phyloP scores from a whole-genome alignment of 495 filamentous ascomycete species.

The Clohesyomyces aquaticus region DNA sequence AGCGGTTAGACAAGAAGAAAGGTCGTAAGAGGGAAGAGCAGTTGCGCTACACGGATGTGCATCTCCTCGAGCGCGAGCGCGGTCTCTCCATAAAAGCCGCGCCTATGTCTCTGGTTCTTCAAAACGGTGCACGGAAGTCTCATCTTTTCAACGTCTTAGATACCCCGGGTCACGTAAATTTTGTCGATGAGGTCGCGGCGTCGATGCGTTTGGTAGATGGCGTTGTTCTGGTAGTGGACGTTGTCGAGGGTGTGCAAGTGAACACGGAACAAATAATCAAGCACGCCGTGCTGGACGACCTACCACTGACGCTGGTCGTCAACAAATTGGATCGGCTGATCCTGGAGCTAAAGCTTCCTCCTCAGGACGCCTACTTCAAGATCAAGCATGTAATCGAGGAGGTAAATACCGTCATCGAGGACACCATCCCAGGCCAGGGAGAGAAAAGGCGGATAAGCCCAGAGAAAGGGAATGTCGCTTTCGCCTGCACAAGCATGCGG shows the following conservation, averaged over 20 bases:
- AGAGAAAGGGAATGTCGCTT: conserved; percentile 95
- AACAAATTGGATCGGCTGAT: conserved; percentile 98
- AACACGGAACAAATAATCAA: conserved; percentile 97
- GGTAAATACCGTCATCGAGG: conserved; percentile 94
- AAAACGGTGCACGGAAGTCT: conserved; percentile 88
- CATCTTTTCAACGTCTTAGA: conserved; percentile 94
- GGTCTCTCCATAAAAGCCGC: conserved; percentile 92
- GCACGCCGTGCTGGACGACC: conserved; percentile 86
- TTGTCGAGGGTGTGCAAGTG: conserved; percentile 96
- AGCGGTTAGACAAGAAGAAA: conserved; percentile 73
- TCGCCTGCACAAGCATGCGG: conserved; percentile 88
- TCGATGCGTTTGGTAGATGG: conserved; percentile 87
- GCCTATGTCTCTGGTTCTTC: conserved; percentile 91
- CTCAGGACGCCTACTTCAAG: conserved; percentile 97
- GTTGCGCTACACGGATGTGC: conserved; percentile 90
- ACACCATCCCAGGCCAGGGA: conserved; percentile 79
- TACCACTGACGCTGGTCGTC: conserved; percentile 85
- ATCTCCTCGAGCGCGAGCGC: conserved; percentile 83
- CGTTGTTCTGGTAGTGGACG: conserved; percentile 90
- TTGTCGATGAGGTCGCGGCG: conserved; percentile 93
- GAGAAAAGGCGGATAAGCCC: conserved; percentile 82
- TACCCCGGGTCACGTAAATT: conserved; percentile 97
- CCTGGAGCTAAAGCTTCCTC: conserved; percentile 90
- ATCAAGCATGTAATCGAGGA: conserved; percentile 97
- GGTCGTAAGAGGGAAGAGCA: conserved; percentile 87